Evolutionary conservation across 768 basidiomycete species (phyloP).

Genomic region (Pisolithus albus): DNA sequence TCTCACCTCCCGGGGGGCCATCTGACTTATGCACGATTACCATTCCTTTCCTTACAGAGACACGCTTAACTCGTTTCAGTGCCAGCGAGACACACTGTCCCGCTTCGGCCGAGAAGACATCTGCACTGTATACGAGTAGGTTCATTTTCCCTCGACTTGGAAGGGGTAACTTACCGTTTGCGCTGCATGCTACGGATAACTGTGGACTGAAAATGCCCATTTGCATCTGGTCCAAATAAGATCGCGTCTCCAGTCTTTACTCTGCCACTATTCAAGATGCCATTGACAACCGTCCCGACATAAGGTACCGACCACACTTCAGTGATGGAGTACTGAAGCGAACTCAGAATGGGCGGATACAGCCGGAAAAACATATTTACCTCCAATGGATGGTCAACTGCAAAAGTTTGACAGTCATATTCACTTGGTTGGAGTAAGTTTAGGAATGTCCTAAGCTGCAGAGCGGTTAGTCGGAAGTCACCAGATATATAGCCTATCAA

Average conservation of each 20-base stretch:
- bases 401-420: slow-evolving; percentile 74
- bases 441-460: slow-evolving; percentile 77
- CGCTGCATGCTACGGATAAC: slow-evolving; percentile 89
- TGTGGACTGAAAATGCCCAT: slow-evolving; percentile 79
- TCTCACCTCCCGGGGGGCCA: slow-evolving; percentile 62
- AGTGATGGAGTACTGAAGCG: slow-evolving; percentile 66
- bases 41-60: slow-evolving; percentile 90
- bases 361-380: slow-evolving; percentile 29
- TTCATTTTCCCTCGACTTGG: not conserved
- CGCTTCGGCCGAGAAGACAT: slow-evolving; percentile 81
- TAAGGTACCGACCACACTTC: slow-evolving; percentile 88
- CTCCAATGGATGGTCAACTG: slow-evolving; percentile 73
- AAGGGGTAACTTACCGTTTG: slow-evolving; percentile 54
- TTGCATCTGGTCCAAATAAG: slow-evolving; percentile 85
- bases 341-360: slow-evolving; percentile 2
- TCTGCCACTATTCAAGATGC: slow-evolving; percentile 70
- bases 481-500: not conserved
- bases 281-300: slow-evolving; percentile 79
- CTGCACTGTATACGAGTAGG: slow-evolving; percentile 44
- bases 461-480: slow-evolving; percentile 8
- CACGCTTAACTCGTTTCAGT: slow-evolving; percentile 78
- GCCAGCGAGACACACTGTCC: slow-evolving; percentile 95
- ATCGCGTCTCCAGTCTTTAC: slow-evolving; percentile 77
- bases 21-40: slow-evolving; percentile 81
- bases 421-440: slow-evolving; percentile 89